phyloP scores from a whole-genome alignment of 495 filamentous ascomycete species.

The Annulohypoxylon bovei region DNA sequence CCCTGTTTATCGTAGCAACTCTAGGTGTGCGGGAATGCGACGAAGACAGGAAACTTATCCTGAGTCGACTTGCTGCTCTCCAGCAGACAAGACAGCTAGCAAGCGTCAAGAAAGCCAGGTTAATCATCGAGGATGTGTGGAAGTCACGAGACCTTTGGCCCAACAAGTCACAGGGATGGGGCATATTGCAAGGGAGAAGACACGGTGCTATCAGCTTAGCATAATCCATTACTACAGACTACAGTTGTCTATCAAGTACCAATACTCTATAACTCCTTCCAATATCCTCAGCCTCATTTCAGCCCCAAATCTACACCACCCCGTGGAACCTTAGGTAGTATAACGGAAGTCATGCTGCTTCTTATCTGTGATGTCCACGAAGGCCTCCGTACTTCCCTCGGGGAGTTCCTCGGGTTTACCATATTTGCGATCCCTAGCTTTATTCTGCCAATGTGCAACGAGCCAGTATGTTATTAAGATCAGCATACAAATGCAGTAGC shows the following conservation, averaged over 20 bases:
- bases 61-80: conserved; percentile 26
- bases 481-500: conserved; percentile 45
- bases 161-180: conserved; percentile 27
- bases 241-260: background rate
- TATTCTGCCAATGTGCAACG: conserved; percentile 40
- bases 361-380: conserved; percentile 48
- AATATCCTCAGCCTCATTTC: background rate
- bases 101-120: conserved; percentile 34
- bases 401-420: conserved; percentile 25
- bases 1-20: conserved; percentile 34
- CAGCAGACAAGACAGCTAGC: conserved; percentile 36
- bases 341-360: conserved; percentile 48
- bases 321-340: conserved; percentile 29
- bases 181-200: conserved; percentile 30
- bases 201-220: conserved; percentile 39
- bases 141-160: conserved; percentile 30
- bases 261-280: background rate
- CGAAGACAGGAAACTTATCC: conserved; percentile 28
- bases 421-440: conserved; percentile 35
- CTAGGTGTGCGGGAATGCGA: conserved; percentile 36
- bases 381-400: conserved; percentile 33
- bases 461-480: conserved; percentile 46
- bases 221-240: conserved; percentile 17
- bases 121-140: conserved; percentile 40
- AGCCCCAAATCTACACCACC: background rate